Conservation (phyloP, 106 monocot species). For the Dendrobium catenatum region DNA sequence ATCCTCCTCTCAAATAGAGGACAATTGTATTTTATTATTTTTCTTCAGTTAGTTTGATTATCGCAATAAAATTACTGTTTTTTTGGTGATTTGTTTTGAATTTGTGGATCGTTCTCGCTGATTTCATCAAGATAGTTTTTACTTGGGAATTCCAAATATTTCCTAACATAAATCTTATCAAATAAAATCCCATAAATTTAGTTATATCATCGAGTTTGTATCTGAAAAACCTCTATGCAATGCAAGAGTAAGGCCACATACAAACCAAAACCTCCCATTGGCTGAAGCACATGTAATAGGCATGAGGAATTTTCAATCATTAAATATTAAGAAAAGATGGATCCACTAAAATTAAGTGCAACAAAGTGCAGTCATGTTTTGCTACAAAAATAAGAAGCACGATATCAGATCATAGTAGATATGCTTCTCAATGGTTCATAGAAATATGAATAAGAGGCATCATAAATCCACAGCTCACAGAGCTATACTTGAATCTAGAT, state of each 20-base stretch:
- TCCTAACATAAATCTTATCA: too few species aligned
- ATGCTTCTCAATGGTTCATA: neutral
- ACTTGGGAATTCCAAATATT: too few species aligned
- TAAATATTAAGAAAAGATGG: neutral
- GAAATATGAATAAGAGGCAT: neutral
- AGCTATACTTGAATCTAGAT: neutral
- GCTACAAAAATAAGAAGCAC: neutral
- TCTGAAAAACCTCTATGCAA: neutral
- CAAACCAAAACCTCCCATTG: neutral
- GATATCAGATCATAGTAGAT: neutral
- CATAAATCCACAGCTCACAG: neutral
- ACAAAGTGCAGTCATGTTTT: neutral
- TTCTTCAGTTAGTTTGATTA: too few species aligned
- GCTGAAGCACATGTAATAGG: neutral
- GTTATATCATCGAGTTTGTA: neutral
- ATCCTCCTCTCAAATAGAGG: too few species aligned
- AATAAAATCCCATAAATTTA: neutral
- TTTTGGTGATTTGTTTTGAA: too few species aligned
- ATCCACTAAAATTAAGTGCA: neutral
- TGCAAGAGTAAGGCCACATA: neutral
- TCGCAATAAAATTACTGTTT: too few species aligned
- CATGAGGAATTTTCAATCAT: neutral
- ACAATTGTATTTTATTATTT: too few species aligned
- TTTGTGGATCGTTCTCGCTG: too few species aligned
- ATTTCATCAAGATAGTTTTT: too few species aligned